Evolutionary conservation across 352 stramenopile species (phyloP).

Genomic region (Phytopythium oedochilum): DNA sequence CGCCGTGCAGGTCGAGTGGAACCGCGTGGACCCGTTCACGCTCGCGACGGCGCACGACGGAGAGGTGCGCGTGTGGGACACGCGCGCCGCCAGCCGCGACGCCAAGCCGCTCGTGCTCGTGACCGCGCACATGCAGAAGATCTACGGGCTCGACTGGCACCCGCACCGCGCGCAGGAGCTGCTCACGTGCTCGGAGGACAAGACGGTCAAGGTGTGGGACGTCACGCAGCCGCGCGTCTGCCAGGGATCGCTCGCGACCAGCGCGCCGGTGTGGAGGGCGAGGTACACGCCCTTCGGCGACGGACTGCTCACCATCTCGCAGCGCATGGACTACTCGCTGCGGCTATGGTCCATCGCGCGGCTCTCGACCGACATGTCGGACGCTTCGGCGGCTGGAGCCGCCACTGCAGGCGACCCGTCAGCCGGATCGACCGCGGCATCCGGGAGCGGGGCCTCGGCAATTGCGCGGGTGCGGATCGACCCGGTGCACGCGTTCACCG

Average conservation of each 20-base stretch:
- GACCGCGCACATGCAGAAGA: conserved; percentile 81
- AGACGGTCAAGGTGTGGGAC: conserved; percentile 84
- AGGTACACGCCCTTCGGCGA: conserved; percentile 82
- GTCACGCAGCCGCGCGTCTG: conserved; percentile 53
- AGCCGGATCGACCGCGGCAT: neutral
- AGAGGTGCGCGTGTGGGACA: conserved; percentile 78
- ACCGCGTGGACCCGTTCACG: conserved; percentile 55
- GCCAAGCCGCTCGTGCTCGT: conserved; percentile 56
- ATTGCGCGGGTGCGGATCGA: conserved; percentile 21
- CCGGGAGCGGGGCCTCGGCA: neutral
- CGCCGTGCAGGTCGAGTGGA: conserved; percentile 74
- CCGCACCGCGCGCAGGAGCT: conserved; percentile 70
- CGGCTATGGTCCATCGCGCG: conserved; percentile 64
- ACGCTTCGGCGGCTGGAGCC: neutral
- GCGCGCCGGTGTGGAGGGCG: conserved; percentile 59
- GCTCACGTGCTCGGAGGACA: conserved; percentile 83
- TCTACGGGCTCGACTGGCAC: conserved; percentile 81
- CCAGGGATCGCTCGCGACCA: conserved; percentile 57
- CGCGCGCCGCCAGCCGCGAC: conserved; percentile 32
- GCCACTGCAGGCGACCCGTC: conserved; percentile 7
- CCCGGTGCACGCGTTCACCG: conserved; percentile 54
- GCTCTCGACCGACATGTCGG: neutral
- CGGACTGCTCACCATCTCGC: conserved; percentile 69
- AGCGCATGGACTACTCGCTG: conserved; percentile 56
- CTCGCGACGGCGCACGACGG: conserved; percentile 79